These are phyloP conservation scores for Cystobasidium slooffiae DNA, from an alignment of 1,284 basidiomycete species.

Conservation along the genomic window DNA sequence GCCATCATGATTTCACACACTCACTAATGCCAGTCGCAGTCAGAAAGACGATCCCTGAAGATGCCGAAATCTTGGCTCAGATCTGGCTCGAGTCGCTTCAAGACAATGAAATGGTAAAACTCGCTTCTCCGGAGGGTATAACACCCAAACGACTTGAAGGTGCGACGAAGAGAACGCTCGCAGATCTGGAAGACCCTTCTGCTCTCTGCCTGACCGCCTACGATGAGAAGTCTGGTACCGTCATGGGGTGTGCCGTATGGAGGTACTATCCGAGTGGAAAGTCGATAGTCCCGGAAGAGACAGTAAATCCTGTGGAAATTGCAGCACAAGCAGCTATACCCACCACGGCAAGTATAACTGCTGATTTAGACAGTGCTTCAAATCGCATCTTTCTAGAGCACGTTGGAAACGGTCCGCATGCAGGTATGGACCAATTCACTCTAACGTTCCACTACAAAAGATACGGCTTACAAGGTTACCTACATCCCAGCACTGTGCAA, in stretches of 20 bases:
- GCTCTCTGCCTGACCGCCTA: slow-evolving; percentile 13
- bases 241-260: slow-evolving; percentile 24
- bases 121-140: slow-evolving; percentile 18
- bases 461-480: neutral
- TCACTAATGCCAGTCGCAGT: slow-evolving; percentile 6
- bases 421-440: neutral
- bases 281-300: neutral
- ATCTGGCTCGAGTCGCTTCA: slow-evolving; percentile 23
- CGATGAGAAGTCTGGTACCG: neutral
- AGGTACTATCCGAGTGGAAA: slow-evolving; percentile 16
- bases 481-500: slow-evolving; percentile 1
- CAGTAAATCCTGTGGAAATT: neutral
- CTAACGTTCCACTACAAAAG: neutral
- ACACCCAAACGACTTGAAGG: slow-evolving; percentile 11
- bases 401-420: slow-evolving; percentile 3
- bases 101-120: slow-evolving; percentile 11
- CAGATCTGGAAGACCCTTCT: slow-evolving; percentile 8
- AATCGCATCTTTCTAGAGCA: neutral
- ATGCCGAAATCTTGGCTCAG: slow-evolving; percentile 3
- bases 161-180: neutral
- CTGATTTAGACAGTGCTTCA: slow-evolving; percentile 1
- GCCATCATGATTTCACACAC: neutral
- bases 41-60: neutral
- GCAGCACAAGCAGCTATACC: neutral
- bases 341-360: neutral